Evolutionary conservation across 139 green algal species (phyloP).

Genomic region (Tetratostichococcus sp.): DNA sequence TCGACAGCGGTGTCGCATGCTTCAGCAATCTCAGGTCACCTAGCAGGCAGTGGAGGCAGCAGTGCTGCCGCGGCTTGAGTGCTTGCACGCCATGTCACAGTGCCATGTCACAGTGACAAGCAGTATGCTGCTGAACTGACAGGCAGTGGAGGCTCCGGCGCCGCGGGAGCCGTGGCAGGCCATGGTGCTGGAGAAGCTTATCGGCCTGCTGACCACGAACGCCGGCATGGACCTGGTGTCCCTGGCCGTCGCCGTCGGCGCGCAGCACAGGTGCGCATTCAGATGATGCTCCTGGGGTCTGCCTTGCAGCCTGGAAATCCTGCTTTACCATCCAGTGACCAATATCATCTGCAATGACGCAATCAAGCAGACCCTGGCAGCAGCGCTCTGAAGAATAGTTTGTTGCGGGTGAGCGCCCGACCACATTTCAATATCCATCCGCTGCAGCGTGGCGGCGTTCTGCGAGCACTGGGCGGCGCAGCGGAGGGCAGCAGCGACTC

Average conservation of each 20-base stretch:
- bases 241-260: constrained; percentile 38
- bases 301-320: no score
- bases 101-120: no score
- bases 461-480: background rate
- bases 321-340: no score
- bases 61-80: no score
- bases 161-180: background rate
- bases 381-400: no score
- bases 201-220: constrained; percentile 34
- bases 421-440: background rate
- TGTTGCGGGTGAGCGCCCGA: background rate
- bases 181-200: constrained; percentile 18
- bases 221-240: constrained; percentile 34
- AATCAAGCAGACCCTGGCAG: no score
- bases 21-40: no score
- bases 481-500: background rate
- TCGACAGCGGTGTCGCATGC: no score
- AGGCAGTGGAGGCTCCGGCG: background rate
- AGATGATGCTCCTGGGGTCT: no score
- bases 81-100: no score
- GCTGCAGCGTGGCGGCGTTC: background rate
- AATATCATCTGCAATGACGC: no score
- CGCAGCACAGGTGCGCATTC: background rate
- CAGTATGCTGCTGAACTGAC: no score
- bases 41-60: background rate